A percentile compares a stretch with the other conserved stretches of the same genome.
phyloP scores from a whole-genome alignment of 2,329 filamentous ascomycete species.

The Penicillium verrucosum region DNA sequence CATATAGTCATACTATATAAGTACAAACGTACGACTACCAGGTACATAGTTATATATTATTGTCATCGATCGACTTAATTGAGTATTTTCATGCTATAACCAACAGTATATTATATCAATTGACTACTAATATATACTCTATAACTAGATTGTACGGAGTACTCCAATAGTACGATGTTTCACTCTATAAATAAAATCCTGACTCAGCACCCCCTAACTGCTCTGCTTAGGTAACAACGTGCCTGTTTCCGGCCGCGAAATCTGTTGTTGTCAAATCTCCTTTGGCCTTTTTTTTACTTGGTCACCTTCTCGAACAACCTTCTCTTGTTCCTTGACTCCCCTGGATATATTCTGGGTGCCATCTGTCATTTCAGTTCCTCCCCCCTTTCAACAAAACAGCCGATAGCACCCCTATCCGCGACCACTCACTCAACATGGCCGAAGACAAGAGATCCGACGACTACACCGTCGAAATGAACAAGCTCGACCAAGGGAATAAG shows the following conservation, averaged over 20 bases:
- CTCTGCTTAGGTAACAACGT: slow-evolving; percentile 2
- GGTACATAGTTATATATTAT: neutral
- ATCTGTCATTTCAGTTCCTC: slow-evolving; percentile 1
- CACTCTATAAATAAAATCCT: slow-evolving; percentile 3
- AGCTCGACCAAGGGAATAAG: slow-evolving; percentile 52
- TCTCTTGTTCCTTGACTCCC: slow-evolving; percentile 1
- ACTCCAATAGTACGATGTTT: neutral
- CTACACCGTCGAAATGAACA: slow-evolving; percentile 67
- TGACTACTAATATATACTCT: neutral
- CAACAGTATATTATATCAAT: neutral
- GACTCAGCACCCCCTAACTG: slow-evolving; percentile 11
- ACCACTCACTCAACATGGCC: slow-evolving; percentile 58
- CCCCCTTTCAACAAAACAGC: slow-evolving; percentile 1
- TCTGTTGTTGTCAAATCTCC: slow-evolving; percentile 11
- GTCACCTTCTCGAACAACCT: neutral
- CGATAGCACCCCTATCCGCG: slow-evolving; percentile 6
- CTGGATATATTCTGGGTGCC: slow-evolving; percentile 1
- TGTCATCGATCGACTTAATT: neutral
- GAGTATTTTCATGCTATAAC: neutral
- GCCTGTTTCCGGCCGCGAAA: slow-evolving; percentile 10
- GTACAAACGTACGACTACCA: neutral
- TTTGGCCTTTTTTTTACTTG: slow-evolving; percentile 1
- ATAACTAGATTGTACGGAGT: neutral
- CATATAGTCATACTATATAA: neutral
- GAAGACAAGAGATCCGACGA: slow-evolving; percentile 87